phyloP scores from a whole-genome alignment of 306 rosid genomes.

The Sindora glabra region DNA sequence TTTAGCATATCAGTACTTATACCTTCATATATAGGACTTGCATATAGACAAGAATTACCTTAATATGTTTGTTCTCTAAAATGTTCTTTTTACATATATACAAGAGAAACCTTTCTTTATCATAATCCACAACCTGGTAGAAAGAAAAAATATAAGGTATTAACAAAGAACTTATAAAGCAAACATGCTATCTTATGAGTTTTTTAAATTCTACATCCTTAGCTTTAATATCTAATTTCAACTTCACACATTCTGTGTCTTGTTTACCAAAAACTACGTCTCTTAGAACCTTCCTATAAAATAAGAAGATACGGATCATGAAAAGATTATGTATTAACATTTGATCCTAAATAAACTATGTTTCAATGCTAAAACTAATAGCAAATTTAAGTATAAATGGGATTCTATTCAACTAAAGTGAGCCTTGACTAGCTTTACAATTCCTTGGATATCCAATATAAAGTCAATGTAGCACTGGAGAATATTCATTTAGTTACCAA shows the following conservation, averaged over 20 bases:
- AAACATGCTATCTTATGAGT: not conserved
- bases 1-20: not conserved
- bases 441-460: too few species aligned
- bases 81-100: constrained; percentile 85
- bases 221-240: constrained; percentile 79
- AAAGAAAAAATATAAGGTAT: not conserved
- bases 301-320: not conserved
- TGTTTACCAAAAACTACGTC: constrained; percentile 78
- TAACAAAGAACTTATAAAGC: not conserved
- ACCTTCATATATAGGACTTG: not conserved
- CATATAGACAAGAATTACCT: constrained; percentile 42
- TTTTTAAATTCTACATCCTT: constrained; percentile 73
- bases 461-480: too few species aligned
- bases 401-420: too few species aligned
- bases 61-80: constrained; percentile 77
- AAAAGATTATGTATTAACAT: not conserved
- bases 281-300: constrained; percentile 73
- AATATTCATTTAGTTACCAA: too few species aligned
- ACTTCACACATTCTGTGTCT: constrained; percentile 78
- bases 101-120: constrained; percentile 67
- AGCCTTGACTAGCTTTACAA: too few species aligned
- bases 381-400: too few species aligned
- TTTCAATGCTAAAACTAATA: not conserved
- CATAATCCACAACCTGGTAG: constrained; percentile 82
- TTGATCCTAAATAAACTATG: not conserved